A percentile compares a stretch with the other conserved stretches of the same genome.
phyloP scores from a whole-genome alignment of 495 filamentous ascomycete species.

The Neurospora hispaniola region DNA sequence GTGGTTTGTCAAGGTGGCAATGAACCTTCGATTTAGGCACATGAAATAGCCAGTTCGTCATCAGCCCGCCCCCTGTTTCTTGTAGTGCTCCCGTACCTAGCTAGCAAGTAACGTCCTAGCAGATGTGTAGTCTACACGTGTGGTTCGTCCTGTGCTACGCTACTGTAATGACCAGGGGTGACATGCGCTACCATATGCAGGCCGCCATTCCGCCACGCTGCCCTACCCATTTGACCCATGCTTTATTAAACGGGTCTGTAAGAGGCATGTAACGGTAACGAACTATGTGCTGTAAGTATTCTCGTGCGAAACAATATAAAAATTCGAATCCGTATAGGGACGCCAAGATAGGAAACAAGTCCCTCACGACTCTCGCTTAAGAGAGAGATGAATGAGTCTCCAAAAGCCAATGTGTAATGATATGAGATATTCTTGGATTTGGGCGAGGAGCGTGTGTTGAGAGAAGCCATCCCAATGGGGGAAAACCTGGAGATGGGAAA shows the following conservation, averaged over 20 bases:
- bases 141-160: not conserved
- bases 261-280: not conserved
- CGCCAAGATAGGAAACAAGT: not conserved
- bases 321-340: not conserved
- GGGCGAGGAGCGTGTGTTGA: not conserved
- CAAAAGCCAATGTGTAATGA: not conserved
- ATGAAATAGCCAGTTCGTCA: too few species aligned
- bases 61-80: too few species aligned
- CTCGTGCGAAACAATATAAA: not conserved
- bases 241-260: not conserved
- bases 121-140: not conserved
- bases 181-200: not conserved
- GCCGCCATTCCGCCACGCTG: not conserved
- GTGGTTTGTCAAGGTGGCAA: too few species aligned
- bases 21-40: too few species aligned
- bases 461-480: not conserved
- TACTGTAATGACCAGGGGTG: not conserved
- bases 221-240: not conserved
- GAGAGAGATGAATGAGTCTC: not conserved
- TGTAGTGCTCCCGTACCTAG: too few species aligned
- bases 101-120: too few species aligned
- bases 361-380: not conserved
- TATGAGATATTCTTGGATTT: not conserved
- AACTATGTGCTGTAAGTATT: not conserved
- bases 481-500: not conserved